Conservation (phyloP, 371 early-diverging fungal species). For the Syncephalastrum contaminatum region DNA sequence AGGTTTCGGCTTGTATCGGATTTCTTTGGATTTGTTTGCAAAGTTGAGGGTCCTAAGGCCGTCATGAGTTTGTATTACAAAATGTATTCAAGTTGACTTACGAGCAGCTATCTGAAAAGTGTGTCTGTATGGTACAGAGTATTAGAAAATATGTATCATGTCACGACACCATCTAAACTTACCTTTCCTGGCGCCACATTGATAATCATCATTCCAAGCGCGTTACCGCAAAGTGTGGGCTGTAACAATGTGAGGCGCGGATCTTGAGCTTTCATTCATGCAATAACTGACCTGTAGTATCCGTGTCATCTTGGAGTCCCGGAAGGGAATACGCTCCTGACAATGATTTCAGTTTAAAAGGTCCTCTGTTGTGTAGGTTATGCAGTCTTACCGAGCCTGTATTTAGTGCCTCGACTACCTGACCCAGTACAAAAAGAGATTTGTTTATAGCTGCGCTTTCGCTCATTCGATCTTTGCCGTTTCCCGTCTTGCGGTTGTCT, state of each 20-base stretch:
- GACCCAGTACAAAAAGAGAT: conserved; percentile 70
- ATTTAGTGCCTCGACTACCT: conserved; percentile 72
- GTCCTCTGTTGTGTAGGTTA: no score
- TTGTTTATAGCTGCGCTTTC: conserved; percentile 76
- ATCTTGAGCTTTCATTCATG: no score
- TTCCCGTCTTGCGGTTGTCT: conserved; percentile 73
- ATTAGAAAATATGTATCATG: conserved; percentile 3
- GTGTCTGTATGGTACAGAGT: conserved; percentile 12
- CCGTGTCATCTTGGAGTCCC: conserved; percentile 79
- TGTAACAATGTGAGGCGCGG: conserved; percentile 4
- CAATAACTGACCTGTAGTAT: conserved; percentile 59
- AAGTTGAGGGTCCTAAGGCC: conserved; percentile 62
- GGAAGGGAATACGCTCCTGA: conserved; percentile 61
- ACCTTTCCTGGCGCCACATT: conserved; percentile 59
- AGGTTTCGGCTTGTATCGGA: conserved; percentile 44
- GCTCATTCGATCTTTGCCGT: conserved; percentile 58
- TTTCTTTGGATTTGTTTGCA: conserved; percentile 64
- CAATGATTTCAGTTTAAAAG: no score
- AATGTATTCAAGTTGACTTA: conserved; percentile 5
- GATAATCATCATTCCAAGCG: conserved; percentile 64
- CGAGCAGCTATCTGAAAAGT: conserved; percentile 54
- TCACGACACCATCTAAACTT: conserved; percentile 11
- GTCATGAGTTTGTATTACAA: not conserved
- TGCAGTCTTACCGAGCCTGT: conserved; percentile 39
- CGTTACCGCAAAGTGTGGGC: conserved; percentile 65